Percentiles rank a stretch among this genome's conserved stretches.
Conservation (phyloP, 352 stramenopile genomes). For the Globisporangium spiculum region DNA sequence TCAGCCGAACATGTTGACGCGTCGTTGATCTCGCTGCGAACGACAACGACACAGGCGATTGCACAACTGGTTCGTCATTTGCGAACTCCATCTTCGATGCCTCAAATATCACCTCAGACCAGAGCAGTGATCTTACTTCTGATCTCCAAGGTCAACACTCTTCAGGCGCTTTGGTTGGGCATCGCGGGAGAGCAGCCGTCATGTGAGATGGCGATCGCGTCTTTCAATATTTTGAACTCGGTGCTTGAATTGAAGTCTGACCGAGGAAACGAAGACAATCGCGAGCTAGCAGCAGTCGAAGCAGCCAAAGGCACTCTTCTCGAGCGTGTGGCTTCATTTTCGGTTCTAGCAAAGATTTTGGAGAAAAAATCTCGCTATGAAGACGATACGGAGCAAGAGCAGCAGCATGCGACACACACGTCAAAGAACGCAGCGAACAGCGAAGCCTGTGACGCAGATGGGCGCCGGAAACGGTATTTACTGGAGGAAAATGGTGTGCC, state of each 20-base stretch:
- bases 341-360: slow-evolving; percentile 30
- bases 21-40: slow-evolving; percentile 25
- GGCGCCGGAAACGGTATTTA: slow-evolving; percentile 16
- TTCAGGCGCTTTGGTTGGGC: slow-evolving; percentile 44
- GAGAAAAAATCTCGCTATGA: slow-evolving; percentile 18
- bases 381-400: slow-evolving; percentile 11
- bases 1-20: slow-evolving; percentile 3
- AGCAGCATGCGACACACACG: not conserved
- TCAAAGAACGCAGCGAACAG: not conserved
- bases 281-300: slow-evolving; percentile 28
- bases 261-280: slow-evolving; percentile 15
- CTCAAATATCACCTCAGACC: slow-evolving; percentile 23
- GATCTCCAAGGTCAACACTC: slow-evolving; percentile 32
- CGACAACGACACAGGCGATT: slow-evolving; percentile 43
- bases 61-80: slow-evolving; percentile 57
- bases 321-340: slow-evolving; percentile 32
- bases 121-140: slow-evolving; percentile 35
- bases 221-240: slow-evolving; percentile 63
- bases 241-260: slow-evolving; percentile 52
- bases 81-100: slow-evolving; percentile 24
- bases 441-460: not conserved
- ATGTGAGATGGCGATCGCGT: slow-evolving; percentile 40
- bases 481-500: slow-evolving; percentile 16
- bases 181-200: slow-evolving; percentile 12
- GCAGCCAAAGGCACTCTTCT: slow-evolving; percentile 33